Evolutionary conservation across 495 filamentous ascomycete species (phyloP).

Genomic region (Hypoxylon cercidicola): DNA sequence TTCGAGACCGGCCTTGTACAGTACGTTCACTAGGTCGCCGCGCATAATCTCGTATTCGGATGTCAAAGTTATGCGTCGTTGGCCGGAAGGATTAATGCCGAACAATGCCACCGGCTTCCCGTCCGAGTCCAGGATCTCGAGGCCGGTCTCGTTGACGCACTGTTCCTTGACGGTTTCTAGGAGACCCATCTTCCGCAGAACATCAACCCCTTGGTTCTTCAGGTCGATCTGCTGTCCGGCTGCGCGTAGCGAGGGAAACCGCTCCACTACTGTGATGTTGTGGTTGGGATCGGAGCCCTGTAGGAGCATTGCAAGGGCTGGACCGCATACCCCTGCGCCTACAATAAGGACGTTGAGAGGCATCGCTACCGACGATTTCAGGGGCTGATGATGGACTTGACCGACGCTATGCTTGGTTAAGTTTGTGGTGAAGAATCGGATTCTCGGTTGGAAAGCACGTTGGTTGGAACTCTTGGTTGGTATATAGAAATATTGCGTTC

Average conservation of each 20-base stretch:
- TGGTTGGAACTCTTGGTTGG: background rate
- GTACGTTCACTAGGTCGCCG: constrained; percentile 56
- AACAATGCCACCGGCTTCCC: constrained; percentile 53
- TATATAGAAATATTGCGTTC: background rate
- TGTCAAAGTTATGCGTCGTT: constrained; percentile 50
- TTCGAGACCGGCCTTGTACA: constrained; percentile 56
- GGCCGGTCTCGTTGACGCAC: constrained; percentile 50
- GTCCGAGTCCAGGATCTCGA: constrained; percentile 50
- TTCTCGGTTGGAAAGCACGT: background rate
- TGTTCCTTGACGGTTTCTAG: constrained; percentile 53
- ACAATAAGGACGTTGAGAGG: constrained; percentile 79
- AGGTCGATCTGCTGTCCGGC: constrained; percentile 62
- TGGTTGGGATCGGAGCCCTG: constrained; percentile 52
- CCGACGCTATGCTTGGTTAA: background rate
- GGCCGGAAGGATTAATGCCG: constrained; percentile 46
- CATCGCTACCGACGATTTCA: constrained; percentile 21
- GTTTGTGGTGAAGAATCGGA: constrained; percentile 4
- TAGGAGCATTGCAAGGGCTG: constrained; percentile 71
- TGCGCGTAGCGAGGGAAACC: constrained; percentile 52
- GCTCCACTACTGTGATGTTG: constrained; percentile 62
- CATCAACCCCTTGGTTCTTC: constrained; percentile 52
- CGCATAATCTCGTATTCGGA: constrained; percentile 66
- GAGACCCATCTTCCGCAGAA: constrained; percentile 62
- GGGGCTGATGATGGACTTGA: background rate
- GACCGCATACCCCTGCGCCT: constrained; percentile 87